Evolutionary conservation across 139 green algal genomes (phyloP).

Genomic region (Tetraselmis chui): DNA sequence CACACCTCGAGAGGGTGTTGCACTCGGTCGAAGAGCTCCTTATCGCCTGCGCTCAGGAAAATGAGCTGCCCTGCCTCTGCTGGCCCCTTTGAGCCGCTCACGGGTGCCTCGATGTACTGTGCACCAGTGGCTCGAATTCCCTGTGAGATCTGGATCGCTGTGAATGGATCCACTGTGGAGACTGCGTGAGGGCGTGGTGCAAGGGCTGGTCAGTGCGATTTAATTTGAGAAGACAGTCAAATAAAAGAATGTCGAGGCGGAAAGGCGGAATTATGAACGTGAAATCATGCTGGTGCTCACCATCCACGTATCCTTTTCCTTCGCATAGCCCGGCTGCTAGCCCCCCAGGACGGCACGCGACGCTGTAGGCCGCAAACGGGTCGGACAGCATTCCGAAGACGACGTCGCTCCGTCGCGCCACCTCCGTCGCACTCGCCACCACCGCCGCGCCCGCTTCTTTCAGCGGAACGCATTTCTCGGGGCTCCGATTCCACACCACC

Average conservation of each 20-base stretch:
- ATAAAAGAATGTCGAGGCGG: too few species aligned
- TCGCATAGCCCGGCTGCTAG: constrained; percentile 40
- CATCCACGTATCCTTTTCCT: constrained; percentile 84
- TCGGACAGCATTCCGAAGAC: constrained; percentile 85
- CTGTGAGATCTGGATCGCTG: constrained; percentile 25
- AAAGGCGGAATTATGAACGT: too few species aligned
- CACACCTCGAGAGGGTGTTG: neutral
- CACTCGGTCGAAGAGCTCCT: constrained; percentile 3
- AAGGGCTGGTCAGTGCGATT: too few species aligned
- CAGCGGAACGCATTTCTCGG: constrained; percentile 52
- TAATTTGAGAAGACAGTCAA: too few species aligned
- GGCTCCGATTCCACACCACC: constrained; percentile 83
- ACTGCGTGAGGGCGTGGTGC: too few species aligned
- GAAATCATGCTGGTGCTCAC: too few species aligned
- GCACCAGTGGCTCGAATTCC: constrained; percentile 21
- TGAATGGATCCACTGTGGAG: constrained; percentile 82
- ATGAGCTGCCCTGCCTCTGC: constrained; percentile 81
- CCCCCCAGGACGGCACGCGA: constrained; percentile 18
- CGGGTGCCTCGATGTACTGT: constrained; percentile 71
- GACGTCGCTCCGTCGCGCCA: constrained; percentile 53
- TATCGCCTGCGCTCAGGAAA: constrained; percentile 56
- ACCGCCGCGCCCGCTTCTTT: constrained; percentile 45
- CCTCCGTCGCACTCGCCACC: constrained; percentile 44
- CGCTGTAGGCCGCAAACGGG: constrained; percentile 47
- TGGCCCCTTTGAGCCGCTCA: constrained; percentile 85